Evolutionary conservation across 495 filamentous ascomycete species (phyloP).

Genomic region (Penicillium paradoxum): DNA sequence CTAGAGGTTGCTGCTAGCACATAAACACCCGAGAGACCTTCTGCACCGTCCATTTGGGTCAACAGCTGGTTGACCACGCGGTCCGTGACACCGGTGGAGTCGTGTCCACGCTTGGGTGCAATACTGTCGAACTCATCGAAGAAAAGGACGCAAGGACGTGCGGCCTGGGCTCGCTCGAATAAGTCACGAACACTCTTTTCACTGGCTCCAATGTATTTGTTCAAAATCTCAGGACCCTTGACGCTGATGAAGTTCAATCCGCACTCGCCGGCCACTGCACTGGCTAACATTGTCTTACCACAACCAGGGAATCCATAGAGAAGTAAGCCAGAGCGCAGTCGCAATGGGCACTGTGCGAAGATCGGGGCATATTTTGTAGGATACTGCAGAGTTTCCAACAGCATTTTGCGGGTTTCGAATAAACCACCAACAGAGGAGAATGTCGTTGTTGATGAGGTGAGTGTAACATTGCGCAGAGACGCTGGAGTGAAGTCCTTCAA

Average conservation of each 20-base stretch:
- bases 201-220: conserved; percentile 96
- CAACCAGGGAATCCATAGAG: conserved; percentile 95
- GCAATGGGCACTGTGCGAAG: conserved; percentile 89
- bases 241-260: conserved; percentile 97
- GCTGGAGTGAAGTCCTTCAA: conserved; percentile 91
- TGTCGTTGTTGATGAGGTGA: conserved; percentile 82
- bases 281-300: conserved; percentile 90
- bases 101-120: conserved; percentile 93
- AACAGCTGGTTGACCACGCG: conserved; percentile 97
- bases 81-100: conserved; percentile 94
- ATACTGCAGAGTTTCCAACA: conserved; percentile 93
- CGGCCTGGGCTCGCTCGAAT: conserved; percentile 86
- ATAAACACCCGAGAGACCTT: conserved; percentile 90
- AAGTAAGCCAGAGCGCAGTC: conserved; percentile 83
- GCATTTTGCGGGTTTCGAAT: conserved; percentile 72
- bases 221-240: conserved; percentile 95
- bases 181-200: conserved; percentile 94
- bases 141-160: conserved; percentile 87
- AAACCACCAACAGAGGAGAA: conserved; percentile 91
- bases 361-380: conserved; percentile 98
- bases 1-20: conserved; percentile 89
- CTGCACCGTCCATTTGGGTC: conserved; percentile 98
- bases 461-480: conserved; percentile 85
- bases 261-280: conserved; percentile 91
- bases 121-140: conserved; percentile 99